Evolutionary conservation across 441 rosid species (phyloP), one percentile per base, ranked within the genome.

Genomic region (Aquilaria agallochum): DNA sequence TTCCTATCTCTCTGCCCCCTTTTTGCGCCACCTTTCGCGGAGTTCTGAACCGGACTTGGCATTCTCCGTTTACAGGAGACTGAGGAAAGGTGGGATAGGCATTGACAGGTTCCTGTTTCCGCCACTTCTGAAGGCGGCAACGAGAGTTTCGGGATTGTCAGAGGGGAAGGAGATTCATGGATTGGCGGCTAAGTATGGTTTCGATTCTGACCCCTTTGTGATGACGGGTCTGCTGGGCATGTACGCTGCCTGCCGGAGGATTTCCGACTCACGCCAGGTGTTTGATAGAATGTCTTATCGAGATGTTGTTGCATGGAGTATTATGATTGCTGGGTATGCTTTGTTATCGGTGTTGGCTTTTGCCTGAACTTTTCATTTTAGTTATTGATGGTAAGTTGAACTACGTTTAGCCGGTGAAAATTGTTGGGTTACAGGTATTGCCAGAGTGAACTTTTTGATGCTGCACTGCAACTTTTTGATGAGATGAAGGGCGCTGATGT

Each of bases 81-180:
- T 82, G 15, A 71, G 74, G 70, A 57, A 61, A 55, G 74, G 32
- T 7, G 80, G 75, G 49, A 42, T 78, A 13, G 50, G 48, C 15
- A 63, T 82, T 14, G 86, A 80, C 69, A 69, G 76, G 62, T 78
- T 77, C 64, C 81, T 78, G 62, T 86, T 86, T 70, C 85, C 80
- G 61, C 80, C 83, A 2, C 58, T 81, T 58, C 66, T 86, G 34
- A 82, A 82, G 77, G 86, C 89, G 0, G 86, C 65, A 0, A 49
- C 85, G 4, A 80, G 60, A 67, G 65, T 71, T 59, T 75, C 63
- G 36, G 86, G 74, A 13, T 71, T 83, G 40, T 58, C 59, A 47
- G 84, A 82, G 47, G 92, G 96, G 42, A 73, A 60, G 75, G 87
- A 78, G 80, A 56, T 82, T 69, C 89, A 89, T 60, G 92, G 92